Conservation (phyloP, 129 eudicot genomes). For the Arctium minus region DNA sequence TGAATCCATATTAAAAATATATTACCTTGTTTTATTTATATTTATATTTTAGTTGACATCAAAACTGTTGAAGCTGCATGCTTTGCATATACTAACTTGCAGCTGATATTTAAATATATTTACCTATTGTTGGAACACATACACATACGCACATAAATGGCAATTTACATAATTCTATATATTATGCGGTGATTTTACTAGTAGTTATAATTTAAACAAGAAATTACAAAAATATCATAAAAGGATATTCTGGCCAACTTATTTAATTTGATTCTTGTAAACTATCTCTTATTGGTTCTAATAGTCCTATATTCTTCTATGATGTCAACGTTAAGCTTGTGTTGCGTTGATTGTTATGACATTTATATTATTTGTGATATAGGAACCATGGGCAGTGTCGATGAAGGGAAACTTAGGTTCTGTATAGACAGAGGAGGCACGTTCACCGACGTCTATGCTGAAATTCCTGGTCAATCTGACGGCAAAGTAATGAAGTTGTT, state of each 20-base stretch:
- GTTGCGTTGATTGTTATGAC: neutral
- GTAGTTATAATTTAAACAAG: too few relatives aligned
- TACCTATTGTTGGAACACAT: too few relatives aligned
- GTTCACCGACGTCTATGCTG: constrained; percentile 97
- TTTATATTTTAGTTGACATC: too few relatives aligned
- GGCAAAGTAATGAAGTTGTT: constrained; percentile 82
- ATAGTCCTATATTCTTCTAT: neutral
- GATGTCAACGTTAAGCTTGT: neutral
- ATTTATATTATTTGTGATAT: constrained; percentile 13
- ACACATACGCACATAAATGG: too few relatives aligned
- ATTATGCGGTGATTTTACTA: too few relatives aligned
- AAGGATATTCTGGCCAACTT: neutral
- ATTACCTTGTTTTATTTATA: too few relatives aligned
- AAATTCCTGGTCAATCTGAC: constrained; percentile 77
- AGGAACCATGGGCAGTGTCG: constrained; percentile 64
- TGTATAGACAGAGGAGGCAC: constrained; percentile 99
- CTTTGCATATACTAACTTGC: too few relatives aligned
- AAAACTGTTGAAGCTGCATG: too few relatives aligned
- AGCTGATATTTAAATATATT: too few relatives aligned
- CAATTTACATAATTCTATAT: too few relatives aligned
- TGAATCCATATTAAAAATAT: too few relatives aligned
- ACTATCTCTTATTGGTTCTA: neutral
- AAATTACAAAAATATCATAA: too few relatives aligned
- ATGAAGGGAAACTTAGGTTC: constrained; percentile 69
- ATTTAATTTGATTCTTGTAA: neutral